These are phyloP conservation scores for Saksenaea oblongispora DNA, from an alignment of 371 early-diverging fungal genomes.

Conservation along the genomic window DNA sequence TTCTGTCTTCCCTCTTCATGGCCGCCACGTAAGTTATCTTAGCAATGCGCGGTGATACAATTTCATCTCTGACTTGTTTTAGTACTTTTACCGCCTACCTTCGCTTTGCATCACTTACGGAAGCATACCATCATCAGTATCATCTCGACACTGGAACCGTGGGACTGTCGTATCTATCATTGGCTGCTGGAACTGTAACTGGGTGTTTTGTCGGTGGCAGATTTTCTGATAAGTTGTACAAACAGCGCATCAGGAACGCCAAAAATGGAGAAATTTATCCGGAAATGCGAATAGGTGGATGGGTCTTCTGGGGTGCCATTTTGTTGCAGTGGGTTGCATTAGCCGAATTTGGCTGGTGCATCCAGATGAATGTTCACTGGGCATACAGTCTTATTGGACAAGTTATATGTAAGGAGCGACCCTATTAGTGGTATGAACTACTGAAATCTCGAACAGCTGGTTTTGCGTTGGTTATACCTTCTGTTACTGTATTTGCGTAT, in stretches of 20 bases:
- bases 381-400: constrained; percentile 38
- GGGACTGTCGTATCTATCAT: constrained; percentile 26
- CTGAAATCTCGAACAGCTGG: constrained; percentile 24
- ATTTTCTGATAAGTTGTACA: constrained; percentile 34
- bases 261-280: constrained; percentile 22
- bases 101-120: constrained; percentile 23
- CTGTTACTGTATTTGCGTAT: constrained; percentile 40
- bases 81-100: constrained; percentile 29
- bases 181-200: constrained; percentile 28
- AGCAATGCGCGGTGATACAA: neutral
- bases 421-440: no score
- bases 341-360: constrained; percentile 45
- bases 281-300: constrained; percentile 41
- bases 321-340: constrained; percentile 22
- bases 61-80: neutral
- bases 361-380: constrained; percentile 40
- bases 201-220: constrained; percentile 39
- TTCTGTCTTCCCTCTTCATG: constrained; percentile 27
- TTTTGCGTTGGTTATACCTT: constrained; percentile 33
- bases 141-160: constrained; percentile 24
- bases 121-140: constrained; percentile 29
- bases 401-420: constrained; percentile 33
- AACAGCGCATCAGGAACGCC: constrained; percentile 19
- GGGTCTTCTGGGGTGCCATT: constrained; percentile 19
- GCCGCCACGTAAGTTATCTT: constrained; percentile 43